Evolutionary conservation across 768 basidiomycete genomes (phyloP).

Genomic region (Tremella mesenterica): DNA sequence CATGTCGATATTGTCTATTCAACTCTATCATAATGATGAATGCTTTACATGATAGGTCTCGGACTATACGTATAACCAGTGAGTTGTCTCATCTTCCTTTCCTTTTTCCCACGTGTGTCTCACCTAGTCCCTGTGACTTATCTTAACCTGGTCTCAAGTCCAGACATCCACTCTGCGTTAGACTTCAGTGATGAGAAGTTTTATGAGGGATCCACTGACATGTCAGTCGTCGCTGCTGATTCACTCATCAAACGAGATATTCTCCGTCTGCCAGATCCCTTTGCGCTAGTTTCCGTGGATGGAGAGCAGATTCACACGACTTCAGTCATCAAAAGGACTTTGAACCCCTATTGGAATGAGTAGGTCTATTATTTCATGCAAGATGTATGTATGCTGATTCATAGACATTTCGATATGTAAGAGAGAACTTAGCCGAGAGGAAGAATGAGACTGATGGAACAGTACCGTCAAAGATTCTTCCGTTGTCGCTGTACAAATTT

Average conservation of each 20-base stretch:
- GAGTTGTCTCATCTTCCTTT: conserved; percentile 3
- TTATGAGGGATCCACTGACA: neutral
- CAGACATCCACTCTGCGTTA: neutral
- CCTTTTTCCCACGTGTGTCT: neutral
- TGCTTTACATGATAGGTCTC: conserved; percentile 4
- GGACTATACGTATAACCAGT: conserved; percentile 22
- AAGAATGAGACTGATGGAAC: neutral
- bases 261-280: conserved; percentile 91
- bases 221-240: conserved; percentile 70
- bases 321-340: conserved; percentile 79
- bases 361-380: conserved; percentile 12
- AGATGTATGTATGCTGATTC: conserved; percentile 5
- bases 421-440: conserved; percentile 29
- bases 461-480: conserved; percentile 97
- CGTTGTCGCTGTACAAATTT: conserved; percentile 94
- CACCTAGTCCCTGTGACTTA: neutral
- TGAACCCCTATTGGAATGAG: conserved; percentile 46
- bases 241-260: conserved; percentile 43
- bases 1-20: neutral
- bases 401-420: conserved; percentile 95
- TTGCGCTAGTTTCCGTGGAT: conserved; percentile 96
- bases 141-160: neutral
- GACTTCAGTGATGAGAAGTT: neutral
- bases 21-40: neutral
- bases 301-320: conserved; percentile 96